These are phyloP conservation scores for Blastobotrys mokoenaii DNA, from an alignment of 805 yeast genomes.

Conservation along the genomic window DNA sequence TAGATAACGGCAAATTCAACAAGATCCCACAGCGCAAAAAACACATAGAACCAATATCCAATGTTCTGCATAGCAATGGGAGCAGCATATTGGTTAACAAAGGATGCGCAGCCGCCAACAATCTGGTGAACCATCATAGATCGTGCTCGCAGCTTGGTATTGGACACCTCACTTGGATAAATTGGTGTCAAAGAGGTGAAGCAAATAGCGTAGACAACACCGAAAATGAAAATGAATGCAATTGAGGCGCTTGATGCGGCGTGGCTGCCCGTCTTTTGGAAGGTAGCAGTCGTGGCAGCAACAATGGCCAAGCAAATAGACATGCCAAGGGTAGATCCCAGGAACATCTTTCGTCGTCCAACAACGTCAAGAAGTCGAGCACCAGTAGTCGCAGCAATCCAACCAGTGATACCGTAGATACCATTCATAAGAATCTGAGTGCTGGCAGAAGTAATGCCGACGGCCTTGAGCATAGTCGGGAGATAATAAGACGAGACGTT, in stretches of 20 bases:
- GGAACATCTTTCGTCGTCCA: slow-evolving; percentile 25
- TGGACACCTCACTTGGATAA: slow-evolving; percentile 14
- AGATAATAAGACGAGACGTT: slow-evolving; percentile 9
- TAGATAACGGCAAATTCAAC: slow-evolving; percentile 30
- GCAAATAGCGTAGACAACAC: slow-evolving; percentile 17
- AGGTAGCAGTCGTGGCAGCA: slow-evolving; percentile 22
- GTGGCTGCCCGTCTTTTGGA: slow-evolving; percentile 13
- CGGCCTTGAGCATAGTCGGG: slow-evolving; percentile 10
- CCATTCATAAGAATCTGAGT: slow-evolving; percentile 6
- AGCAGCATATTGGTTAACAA: slow-evolving; percentile 20
- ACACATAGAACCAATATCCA: slow-evolving; percentile 27
- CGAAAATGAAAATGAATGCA: slow-evolving; percentile 10
- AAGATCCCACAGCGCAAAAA: slow-evolving; percentile 27
- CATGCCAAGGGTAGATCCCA: slow-evolving; percentile 19
- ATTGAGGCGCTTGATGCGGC: slow-evolving; percentile 19
- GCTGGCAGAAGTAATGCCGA: slow-evolving; percentile 6
- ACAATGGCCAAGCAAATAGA: slow-evolving; percentile 19
- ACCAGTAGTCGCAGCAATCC: slow-evolving; percentile 12
- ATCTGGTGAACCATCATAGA: slow-evolving; percentile 11
- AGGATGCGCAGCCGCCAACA: slow-evolving; percentile 7
- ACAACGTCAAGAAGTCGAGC: slow-evolving; percentile 21
- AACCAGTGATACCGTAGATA: slow-evolving; percentile 7
- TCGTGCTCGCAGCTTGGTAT: slow-evolving; percentile 24
- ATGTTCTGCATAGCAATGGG: slow-evolving; percentile 27
- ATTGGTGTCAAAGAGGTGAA: slow-evolving; percentile 27